These are phyloP conservation scores for Ascochyta lentis DNA, from an alignment of 2,329 filamentous ascomycete species.

Conservation along the genomic window DNA sequence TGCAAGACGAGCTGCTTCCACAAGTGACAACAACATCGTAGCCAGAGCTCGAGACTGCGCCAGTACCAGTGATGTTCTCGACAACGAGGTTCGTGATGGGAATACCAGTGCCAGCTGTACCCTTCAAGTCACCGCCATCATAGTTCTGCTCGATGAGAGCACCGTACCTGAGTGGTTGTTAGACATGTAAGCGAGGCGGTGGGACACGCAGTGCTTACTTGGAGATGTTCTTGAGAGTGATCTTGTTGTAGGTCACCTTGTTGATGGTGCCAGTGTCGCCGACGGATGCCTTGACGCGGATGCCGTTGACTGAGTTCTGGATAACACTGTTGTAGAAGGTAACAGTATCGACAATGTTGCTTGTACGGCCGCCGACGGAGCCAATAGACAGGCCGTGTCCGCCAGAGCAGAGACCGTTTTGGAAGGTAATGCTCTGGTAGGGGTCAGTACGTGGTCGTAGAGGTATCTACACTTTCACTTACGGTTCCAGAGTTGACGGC, in stretches of 20 bases:
- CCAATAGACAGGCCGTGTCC: constrained; percentile 67
- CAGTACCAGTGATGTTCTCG: constrained; percentile 50
- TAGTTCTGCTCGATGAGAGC: constrained; percentile 62
- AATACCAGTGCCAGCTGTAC: constrained; percentile 55
- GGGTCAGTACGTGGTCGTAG: constrained; percentile 2
- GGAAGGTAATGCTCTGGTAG: constrained; percentile 39
- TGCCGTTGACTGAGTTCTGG: constrained; percentile 60
- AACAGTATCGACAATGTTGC: constrained; percentile 62
- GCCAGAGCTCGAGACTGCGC: constrained; percentile 41
- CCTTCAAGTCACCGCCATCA: constrained; percentile 53
- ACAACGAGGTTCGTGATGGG: constrained; percentile 54
- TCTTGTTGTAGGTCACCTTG: constrained; percentile 56
- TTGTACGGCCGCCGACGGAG: constrained; percentile 60
- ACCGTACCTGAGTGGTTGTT: constrained; percentile 40
- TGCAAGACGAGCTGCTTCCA: constrained; percentile 56
- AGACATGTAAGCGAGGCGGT: not conserved
- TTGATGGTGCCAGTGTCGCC: constrained; percentile 59
- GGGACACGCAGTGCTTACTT: constrained; percentile 38
- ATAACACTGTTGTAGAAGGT: constrained; percentile 59
- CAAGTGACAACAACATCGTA: constrained; percentile 63
- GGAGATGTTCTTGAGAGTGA: constrained; percentile 52
- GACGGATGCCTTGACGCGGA: constrained; percentile 64
- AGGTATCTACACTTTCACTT: constrained; percentile 2
- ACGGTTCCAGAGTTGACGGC: constrained; percentile 63
- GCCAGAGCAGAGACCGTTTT: constrained; percentile 56